These are phyloP conservation scores for Cenchrus fungigraminus DNA, from an alignment of 176 grass and related monocot species.

Conservation along the genomic window DNA sequence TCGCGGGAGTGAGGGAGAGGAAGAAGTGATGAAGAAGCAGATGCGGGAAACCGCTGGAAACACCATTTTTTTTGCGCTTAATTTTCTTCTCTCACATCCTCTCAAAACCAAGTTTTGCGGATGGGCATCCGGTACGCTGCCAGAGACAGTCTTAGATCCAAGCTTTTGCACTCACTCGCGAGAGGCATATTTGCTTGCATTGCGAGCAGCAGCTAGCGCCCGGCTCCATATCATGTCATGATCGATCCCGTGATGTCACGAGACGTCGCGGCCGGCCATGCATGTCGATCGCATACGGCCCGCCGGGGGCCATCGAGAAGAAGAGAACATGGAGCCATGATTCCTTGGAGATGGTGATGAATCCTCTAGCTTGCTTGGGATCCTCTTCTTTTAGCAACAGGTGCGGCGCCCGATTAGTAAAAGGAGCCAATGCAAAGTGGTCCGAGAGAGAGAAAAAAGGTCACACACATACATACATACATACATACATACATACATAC, in stretches of 20 bases:
- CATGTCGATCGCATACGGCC: neutral
- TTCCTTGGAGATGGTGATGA: conserved; percentile 30
- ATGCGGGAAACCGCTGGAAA: no score
- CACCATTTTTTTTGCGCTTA: no score
- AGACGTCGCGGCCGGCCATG: neutral
- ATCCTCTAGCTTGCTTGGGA: neutral
- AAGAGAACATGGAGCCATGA: conserved; percentile 44
- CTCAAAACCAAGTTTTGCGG: no score
- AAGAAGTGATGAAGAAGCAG: no score
- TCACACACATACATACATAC: no score
- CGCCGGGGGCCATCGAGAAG: neutral
- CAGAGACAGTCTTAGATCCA: neutral
- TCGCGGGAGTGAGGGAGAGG: no score
- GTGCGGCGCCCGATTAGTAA: conserved; percentile 13
- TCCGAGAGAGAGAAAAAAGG: no score
- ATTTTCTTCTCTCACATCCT: no score
- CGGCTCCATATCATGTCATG: conserved; percentile 35
- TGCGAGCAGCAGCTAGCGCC: neutral
- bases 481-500: no score
- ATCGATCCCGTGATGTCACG: conserved; percentile 50
- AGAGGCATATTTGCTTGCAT: conserved; percentile 22
- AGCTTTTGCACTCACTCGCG: conserved; percentile 55
- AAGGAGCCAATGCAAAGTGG: neutral
- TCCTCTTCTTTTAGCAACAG: conserved; percentile 22
- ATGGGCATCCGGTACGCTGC: no score